phyloP scores from a whole-genome alignment of 768 basidiomycete genomes.

The Gautieria morchelliformis region DNA sequence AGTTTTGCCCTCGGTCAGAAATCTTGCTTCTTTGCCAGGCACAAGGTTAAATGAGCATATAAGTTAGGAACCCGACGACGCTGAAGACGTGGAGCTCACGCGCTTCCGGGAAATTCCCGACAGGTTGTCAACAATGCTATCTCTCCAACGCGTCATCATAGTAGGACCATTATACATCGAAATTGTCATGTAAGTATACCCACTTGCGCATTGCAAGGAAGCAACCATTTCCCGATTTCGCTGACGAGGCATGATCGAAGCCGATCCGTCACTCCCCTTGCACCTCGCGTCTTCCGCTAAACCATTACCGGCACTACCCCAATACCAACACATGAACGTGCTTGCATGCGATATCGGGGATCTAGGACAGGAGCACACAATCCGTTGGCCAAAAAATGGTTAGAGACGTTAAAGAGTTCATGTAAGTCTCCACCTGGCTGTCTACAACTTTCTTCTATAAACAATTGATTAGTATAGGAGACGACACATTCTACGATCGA shows the following conservation, averaged over 20 bases:
- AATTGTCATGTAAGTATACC: neutral
- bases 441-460: too few relatives aligned
- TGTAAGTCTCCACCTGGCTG: too few relatives aligned
- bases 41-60: neutral
- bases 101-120: neutral
- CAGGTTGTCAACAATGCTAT: neutral
- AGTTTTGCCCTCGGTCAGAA: neutral
- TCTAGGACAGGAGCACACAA: neutral
- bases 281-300: neutral
- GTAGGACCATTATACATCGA: neutral
- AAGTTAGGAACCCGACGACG: neutral
- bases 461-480: too few relatives aligned
- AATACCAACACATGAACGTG: neutral
- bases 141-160: neutral
- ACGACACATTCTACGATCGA: too few relatives aligned
- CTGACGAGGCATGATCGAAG: neutral
- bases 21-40: neutral
- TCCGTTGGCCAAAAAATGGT: neutral
- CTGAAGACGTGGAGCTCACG: neutral
- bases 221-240: neutral
- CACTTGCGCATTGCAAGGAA: neutral
- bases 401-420: conserved; percentile 2
- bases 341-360: neutral
- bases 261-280: neutral
- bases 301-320: neutral